Evolutionary conservation across 306 rosid species (phyloP), one percentile per base, ranked within the genome.

Genomic region (Luffa acutangula): DNA sequence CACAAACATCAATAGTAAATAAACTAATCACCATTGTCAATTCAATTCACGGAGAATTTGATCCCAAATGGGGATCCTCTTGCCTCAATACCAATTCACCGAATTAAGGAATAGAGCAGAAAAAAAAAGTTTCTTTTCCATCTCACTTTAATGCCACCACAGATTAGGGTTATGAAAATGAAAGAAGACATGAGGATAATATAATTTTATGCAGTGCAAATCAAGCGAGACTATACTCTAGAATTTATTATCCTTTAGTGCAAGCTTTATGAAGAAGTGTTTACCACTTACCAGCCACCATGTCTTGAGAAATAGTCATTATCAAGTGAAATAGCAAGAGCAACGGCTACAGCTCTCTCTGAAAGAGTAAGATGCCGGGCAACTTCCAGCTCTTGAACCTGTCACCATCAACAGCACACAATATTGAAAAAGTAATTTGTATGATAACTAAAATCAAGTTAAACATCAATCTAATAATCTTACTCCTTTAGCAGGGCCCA

Each of bases 261-360:
- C 43, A 53, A 34, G 57, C 18, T 53, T 45, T 42, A 54, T 45
- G 39, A 53, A 57, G n/a, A 37, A 76, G 67, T 39, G 48, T 37
- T 20, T 41, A 51, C 73, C 76, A 79, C 93, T 95, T 86, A 95
- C 98, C 92, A 92, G 90, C 97, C 93, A 62, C 97, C 97, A 43
- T 91, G 97, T 83, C 97, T 87, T 70, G 98, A 92, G 85, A 95
- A 95, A 86, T 92, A 95, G 85, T 95, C 98, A 75, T 95, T 95
- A 81, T 95, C 98, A 84, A 95, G 85, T n/a, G 98, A 95, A 86
- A 95, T 88, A 49, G 98, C 97, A 88, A 95, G 97, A 75, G 98
- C 98, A 79, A 95, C 81, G n/a, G 97, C 82, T 59, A 92, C 97
- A 46, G 98, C 97, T 89, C 98, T 90, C 88, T 95, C 97, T 0